Evolutionary conservation across 2,329 filamentous ascomycete genomes (phyloP).

Genomic region (Trichoderma koningiopsis): DNA sequence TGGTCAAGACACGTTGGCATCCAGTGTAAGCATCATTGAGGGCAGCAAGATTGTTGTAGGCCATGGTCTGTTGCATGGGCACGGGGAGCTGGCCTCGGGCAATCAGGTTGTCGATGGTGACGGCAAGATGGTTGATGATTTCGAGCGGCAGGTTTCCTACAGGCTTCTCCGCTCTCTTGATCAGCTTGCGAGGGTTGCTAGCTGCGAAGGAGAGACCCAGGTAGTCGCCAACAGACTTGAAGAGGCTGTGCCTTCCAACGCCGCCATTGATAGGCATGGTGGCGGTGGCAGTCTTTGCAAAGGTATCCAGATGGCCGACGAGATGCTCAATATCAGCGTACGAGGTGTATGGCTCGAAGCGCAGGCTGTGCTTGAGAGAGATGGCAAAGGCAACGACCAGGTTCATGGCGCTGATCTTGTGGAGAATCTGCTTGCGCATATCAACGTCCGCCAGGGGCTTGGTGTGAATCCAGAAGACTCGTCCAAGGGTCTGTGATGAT

Average conservation of each 20-base stretch:
- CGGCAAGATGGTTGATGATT: constrained; percentile 71
- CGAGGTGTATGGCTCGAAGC: constrained; percentile 78
- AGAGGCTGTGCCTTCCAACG: constrained; percentile 50
- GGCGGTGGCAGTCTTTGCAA: constrained; percentile 59
- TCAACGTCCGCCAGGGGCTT: constrained; percentile 54
- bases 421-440: constrained; percentile 67
- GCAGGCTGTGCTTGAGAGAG: constrained; percentile 77
- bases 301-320: constrained; percentile 73
- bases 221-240: constrained; percentile 70
- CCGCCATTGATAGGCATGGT: constrained; percentile 41
- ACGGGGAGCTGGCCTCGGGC: constrained; percentile 57
- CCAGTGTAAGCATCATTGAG: constrained; percentile 74
- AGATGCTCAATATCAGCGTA: constrained; percentile 74
- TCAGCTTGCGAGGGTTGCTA: constrained; percentile 74
- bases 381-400: constrained; percentile 77
- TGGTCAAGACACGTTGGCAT: constrained; percentile 78
- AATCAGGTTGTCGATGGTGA: constrained; percentile 65
- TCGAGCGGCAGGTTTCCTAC: constrained; percentile 84
- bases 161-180: constrained; percentile 72
- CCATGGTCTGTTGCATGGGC: constrained; percentile 61
- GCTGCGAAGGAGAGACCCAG: constrained; percentile 75
- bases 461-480: constrained; percentile 81
- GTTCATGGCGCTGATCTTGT: constrained; percentile 75
- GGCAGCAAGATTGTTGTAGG: constrained; percentile 61
- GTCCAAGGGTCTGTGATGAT: constrained; percentile 68